Percentiles rank a stretch among this genome's conserved stretches.
These are phyloP conservation scores for Oemleria cerasiformis DNA, from an alignment of 306 rosid species.

Conservation along the genomic window DNA sequence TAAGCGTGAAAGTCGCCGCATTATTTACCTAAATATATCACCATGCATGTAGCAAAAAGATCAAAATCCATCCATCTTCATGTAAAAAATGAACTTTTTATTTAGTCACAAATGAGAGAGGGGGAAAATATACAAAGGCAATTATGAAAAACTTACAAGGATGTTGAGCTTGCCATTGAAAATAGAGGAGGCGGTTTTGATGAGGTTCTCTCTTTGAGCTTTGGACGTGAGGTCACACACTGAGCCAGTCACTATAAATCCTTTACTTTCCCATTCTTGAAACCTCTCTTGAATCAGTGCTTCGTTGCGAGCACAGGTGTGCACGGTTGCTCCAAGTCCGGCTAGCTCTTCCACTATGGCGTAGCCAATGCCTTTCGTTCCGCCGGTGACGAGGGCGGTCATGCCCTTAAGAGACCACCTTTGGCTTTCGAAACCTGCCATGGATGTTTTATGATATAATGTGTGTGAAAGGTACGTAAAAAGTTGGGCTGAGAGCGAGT, in stretches of 20 bases:
- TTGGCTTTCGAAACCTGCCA: slow-evolving; percentile 15
- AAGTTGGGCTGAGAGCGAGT: too few relatives aligned
- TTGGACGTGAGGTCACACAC: slow-evolving; percentile 33
- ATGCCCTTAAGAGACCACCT: slow-evolving; percentile 55
- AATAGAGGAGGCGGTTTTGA: slow-evolving; percentile 30
- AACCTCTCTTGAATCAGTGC: slow-evolving; percentile 27
- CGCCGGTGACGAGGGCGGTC: slow-evolving; percentile 54
- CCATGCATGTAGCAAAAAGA: too few relatives aligned
- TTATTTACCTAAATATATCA: slow-evolving; percentile 33
- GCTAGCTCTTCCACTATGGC: slow-evolving; percentile 55
- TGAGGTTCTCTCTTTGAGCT: slow-evolving; percentile 35
- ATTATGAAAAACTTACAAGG: slow-evolving; percentile 28
- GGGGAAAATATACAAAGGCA: not conserved
- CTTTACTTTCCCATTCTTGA: slow-evolving; percentile 39
- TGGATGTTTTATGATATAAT: not conserved
- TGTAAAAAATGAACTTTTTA: too few relatives aligned
- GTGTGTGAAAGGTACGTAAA: too few relatives aligned
- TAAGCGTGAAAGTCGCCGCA: slow-evolving; percentile 11
- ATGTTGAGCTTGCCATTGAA: slow-evolving; percentile 47
- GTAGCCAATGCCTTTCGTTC: slow-evolving; percentile 48
- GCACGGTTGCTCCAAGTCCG: slow-evolving; percentile 40
- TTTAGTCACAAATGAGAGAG: too few relatives aligned
- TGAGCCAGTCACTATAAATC: slow-evolving; percentile 39
- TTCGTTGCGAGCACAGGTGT: slow-evolving; percentile 42
- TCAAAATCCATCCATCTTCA: too few relatives aligned